Conservation (phyloP, 2,329 filamentous ascomycete genomes). For the Cordyceps javanica region DNA sequence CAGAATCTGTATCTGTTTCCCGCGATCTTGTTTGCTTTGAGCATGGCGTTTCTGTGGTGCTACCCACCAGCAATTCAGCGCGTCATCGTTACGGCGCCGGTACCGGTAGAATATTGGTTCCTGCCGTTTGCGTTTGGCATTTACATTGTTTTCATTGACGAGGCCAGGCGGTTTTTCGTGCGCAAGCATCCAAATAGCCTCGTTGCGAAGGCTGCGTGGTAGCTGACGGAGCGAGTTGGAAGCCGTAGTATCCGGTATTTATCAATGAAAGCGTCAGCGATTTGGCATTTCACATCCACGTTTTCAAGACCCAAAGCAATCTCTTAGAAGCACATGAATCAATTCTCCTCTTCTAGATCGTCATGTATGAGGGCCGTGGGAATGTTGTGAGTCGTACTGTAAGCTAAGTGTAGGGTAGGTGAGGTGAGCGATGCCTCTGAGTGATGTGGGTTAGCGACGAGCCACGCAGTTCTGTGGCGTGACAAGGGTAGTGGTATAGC, state of each 20-base stretch:
- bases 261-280: no score
- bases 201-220: constrained; percentile 55
- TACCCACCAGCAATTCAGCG: constrained; percentile 62
- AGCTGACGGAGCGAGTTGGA: neutral
- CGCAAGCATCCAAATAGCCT: constrained; percentile 52
- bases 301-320: no score
- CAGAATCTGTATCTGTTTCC: constrained; percentile 65
- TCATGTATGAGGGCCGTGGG: no score
- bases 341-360: no score
- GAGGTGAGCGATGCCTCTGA: no score
- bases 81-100: constrained; percentile 52
- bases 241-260: no score
- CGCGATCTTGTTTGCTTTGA: constrained; percentile 61
- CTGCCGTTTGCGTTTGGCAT: constrained; percentile 65
- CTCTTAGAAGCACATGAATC: no score
- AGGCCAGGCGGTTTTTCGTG: constrained; percentile 57
- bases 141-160: constrained; percentile 56
- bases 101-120: constrained; percentile 72
- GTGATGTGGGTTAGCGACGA: no score
- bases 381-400: no score
- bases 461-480: no score
- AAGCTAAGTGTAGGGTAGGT: neutral
- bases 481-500: no score
- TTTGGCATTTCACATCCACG: no score
- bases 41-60: constrained; percentile 63